Evolutionary conservation across 202 grass and related monocot genomes (phyloP), one percentile per base, ranked within the genome.

Genomic region (Musa balbisiana): DNA sequence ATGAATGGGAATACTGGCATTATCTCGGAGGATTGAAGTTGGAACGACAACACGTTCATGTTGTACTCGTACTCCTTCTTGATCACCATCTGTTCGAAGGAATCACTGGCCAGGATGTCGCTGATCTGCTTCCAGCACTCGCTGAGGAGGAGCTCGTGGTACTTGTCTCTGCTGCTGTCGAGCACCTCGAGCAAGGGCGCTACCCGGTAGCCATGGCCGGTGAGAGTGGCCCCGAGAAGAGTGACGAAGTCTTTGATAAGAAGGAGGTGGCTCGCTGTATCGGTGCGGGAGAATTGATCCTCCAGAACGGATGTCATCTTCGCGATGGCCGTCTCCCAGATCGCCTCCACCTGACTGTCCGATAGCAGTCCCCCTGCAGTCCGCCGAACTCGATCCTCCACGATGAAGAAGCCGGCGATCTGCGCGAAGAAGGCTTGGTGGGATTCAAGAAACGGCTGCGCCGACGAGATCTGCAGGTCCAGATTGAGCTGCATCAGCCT

Each of bases 361-460:
- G 83, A 85, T 27, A 96, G 77, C 56, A 96, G 65, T 2, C 84
- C 92, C 69, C 90, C 87, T 72, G 87, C 89, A 33, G 89, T 85
- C 69, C 83, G 84, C 77, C 92, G 85, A 23, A 96, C 85, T 29
- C 83, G 84, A 29, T 86, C 83, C 65, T 96, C 92, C 54, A 96
- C 66, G 67, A 96, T 89, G 82, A 96, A 96, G 85, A 92, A 96
- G 0, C 92, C 92, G 62, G 87, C 92, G 63, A 96, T 69, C 82
- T 96, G 92, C 49, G 82, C 78, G 64, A 96, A 80, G 79, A 89
- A 92, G 49, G 79, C 81, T 67, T 89, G 89, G 56, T 92, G 83
- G 9, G 76, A 92, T 16, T 96, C 92, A n/a, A 92, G 76, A 75
- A 96, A 96, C 49, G 89, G 84, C 63, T 87, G 86, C 13, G 81